Evolutionary conservation across 73 alveolate species (phyloP).

Genomic region (Uronychia binucleata): DNA sequence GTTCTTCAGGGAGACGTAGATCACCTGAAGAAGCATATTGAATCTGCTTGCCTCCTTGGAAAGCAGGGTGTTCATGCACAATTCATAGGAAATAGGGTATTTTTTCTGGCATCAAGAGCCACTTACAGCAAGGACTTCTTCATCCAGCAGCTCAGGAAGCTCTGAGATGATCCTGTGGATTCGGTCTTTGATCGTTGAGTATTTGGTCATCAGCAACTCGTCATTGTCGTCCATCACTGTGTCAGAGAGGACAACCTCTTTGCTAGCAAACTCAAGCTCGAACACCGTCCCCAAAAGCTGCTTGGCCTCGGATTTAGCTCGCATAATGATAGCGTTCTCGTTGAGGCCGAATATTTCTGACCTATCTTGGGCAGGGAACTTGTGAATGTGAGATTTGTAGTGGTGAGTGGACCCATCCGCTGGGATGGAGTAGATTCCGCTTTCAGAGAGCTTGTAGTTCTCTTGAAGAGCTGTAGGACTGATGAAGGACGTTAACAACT

Average conservation of each 20-base stretch:
- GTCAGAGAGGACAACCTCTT: slow-evolving; percentile 19
- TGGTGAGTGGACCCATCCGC: slow-evolving; percentile 22
- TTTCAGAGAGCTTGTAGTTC: slow-evolving; percentile 18
- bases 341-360: slow-evolving; percentile 43
- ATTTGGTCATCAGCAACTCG: slow-evolving; percentile 17
- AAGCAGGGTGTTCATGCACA: slow-evolving; percentile 56
- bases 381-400: slow-evolving; percentile 14
- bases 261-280: slow-evolving; percentile 45
- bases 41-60: slow-evolving; percentile 57
- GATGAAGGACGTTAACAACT: slow-evolving; percentile 17
- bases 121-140: slow-evolving; percentile 12
- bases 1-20: slow-evolving; percentile 61
- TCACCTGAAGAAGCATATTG: slow-evolving; percentile 61
- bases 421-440: slow-evolving; percentile 33
- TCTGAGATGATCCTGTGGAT: slow-evolving; percentile 34
- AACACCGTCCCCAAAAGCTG: slow-evolving; percentile 24
- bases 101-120: slow-evolving; percentile 27
- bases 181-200: slow-evolving; percentile 27
- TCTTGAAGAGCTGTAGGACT: slow-evolving; percentile 9
- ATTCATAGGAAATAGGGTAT: slow-evolving; percentile 53
- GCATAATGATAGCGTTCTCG: slow-evolving; percentile 36
- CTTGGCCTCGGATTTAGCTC: slow-evolving; percentile 27
- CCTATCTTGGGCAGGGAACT: slow-evolving; percentile 27
- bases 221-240: slow-evolving; percentile 20
- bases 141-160: slow-evolving; percentile 45